Base-by-base conservation (phyloP, 108 stramenopile genomes). In the Cylindrotheca closterium region DNA sequence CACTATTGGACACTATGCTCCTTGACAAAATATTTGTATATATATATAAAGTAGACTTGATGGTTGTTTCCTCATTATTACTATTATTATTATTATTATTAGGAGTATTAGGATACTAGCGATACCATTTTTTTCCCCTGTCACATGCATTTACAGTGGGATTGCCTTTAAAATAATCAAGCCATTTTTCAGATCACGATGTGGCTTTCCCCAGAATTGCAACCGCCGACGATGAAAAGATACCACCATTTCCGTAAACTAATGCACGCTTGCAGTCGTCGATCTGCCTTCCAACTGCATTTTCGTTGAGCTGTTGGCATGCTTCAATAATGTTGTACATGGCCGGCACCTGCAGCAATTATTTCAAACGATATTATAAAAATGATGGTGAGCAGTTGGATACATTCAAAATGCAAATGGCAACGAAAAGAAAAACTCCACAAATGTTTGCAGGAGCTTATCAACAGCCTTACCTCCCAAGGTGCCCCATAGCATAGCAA, bases 161-260 rank as follows among this genome's bases (percentile, higher is more conserved):
- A n/a, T n/a, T n/a, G n/a, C n/a, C n/a, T n/a, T n/a, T n/a, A n/a
- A n/a, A n/a, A n/a, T n/a, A n/a, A n/a, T n/a, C n/a, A n/a, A n/a
- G n/a, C n/a, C n/a, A n/a, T n/a, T n/a, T n/a, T n/a, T n/a, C n/a
- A n/a, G n/a, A n/a, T n/a, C n/a, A n/a, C n/a, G n/a, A n/a, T n/a
- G n/a, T n/a, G n/a, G n/a, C n/a, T n/a, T n/a, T n/a, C n/a, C n/a
- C 68, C 2, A 79, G 37, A 30, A 79, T 79, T 12, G 72, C 78
- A 23, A 79, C 78, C 24, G 78, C 78, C 0, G 78, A 79, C 52
- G 73, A 55, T 27, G 60, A 63, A 0, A 79, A 74, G 10, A 79
- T 72, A 32, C 78, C 78, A n/a, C 78, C 78, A 33, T 79, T 79
- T n/a, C 68, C 78, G 29, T 74, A 79, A 12, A 79, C 78, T 24